A percentile compares a stretch with the other conserved stretches of the same genome.
Evolutionary conservation across 768 basidiomycete species (phyloP).

Genomic region (Tubosaeta sp.): DNA sequence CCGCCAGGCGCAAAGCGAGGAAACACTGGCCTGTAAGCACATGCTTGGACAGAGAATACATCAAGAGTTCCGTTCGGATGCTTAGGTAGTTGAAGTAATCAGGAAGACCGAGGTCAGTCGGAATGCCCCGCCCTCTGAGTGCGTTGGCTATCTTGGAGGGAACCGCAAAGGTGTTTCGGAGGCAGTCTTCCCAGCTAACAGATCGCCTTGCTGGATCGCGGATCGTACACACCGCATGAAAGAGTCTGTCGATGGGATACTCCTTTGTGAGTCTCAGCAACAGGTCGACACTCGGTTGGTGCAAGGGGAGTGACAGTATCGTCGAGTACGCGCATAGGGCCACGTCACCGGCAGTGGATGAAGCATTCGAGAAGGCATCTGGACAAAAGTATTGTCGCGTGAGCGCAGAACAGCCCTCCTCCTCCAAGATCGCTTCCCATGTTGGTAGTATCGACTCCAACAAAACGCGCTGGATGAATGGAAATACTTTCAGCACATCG

Average conservation of each 20-base stretch:
- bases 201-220: constrained; percentile 24
- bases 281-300: constrained; percentile 46
- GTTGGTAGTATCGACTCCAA: constrained; percentile 62
- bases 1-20: constrained; percentile 3
- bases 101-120: constrained; percentile 49
- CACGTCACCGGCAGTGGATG: constrained; percentile 46
- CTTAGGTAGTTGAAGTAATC: constrained; percentile 53
- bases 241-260: constrained; percentile 69
- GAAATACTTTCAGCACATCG: constrained; percentile 34
- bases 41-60: constrained; percentile 40
- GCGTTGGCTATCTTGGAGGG: constrained; percentile 81
- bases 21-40: constrained; percentile 38
- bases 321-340: constrained; percentile 62
- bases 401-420: constrained; percentile 42
- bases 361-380: constrained; percentile 50
- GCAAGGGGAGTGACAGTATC: constrained; percentile 49
- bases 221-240: constrained; percentile 44
- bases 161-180: constrained; percentile 58
- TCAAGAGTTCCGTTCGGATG: constrained; percentile 47
- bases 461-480: constrained; percentile 60
- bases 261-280: constrained; percentile 51
- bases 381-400: constrained; percentile 75
- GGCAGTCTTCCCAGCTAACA: constrained; percentile 71
- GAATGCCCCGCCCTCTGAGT: constrained; percentile 42
- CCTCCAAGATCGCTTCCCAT: constrained; percentile 58